Percentiles rank a stretch among this genome's conserved stretches.
phyloP scores from a whole-genome alignment of 805 yeast genomes.

The Candida dajiaensis region DNA sequence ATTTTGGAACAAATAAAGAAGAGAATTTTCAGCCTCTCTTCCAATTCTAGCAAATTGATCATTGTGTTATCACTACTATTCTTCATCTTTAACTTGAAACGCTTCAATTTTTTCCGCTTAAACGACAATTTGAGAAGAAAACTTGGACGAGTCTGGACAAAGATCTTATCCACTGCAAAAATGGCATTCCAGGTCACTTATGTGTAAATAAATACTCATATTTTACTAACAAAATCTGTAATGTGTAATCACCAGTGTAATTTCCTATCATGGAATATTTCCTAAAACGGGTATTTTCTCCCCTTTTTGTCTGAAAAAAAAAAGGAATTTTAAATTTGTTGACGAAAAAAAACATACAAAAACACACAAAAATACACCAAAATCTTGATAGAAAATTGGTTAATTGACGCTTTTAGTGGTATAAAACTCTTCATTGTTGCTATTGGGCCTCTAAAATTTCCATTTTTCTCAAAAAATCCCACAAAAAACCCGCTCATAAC shows the following conservation, averaged over 20 bases:
- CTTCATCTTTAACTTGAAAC: slow-evolving; percentile 4
- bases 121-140: slow-evolving; percentile 10
- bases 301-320: neutral
- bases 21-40: slow-evolving; percentile 3
- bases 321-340: neutral
- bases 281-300: neutral
- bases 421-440: neutral
- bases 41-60: neutral
- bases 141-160: slow-evolving; percentile 11
- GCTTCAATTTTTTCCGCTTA: slow-evolving; percentile 4
- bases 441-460: neutral
- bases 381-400: neutral
- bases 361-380: neutral
- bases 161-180: slow-evolving; percentile 10
- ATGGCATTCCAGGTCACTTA: slow-evolving; percentile 26
- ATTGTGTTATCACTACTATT: slow-evolving; percentile 9
- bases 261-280: neutral
- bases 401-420: neutral
- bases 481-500: neutral
- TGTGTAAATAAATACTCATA: slow-evolving; percentile 10
- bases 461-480: neutral
- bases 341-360: neutral
- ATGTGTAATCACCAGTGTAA: no score
- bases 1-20: slow-evolving; percentile 1
- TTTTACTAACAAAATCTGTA: no score